These are phyloP conservation scores for Helotiales sp. DNA, from an alignment of 2,329 filamentous ascomycete genomes.

Conservation along the genomic window DNA sequence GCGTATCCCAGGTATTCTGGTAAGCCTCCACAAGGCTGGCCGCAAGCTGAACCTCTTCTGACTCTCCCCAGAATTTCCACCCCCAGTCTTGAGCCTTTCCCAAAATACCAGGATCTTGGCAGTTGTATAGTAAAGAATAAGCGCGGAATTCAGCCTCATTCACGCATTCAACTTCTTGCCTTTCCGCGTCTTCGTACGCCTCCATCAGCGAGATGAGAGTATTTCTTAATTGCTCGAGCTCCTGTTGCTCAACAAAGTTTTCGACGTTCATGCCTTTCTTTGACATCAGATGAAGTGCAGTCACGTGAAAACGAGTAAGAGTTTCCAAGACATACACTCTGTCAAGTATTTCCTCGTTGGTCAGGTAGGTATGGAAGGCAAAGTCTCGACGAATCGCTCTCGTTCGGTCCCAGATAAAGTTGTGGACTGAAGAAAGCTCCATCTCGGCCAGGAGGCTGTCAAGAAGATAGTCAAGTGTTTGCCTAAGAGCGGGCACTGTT, in stretches of 20 bases:
- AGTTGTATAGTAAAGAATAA: slow-evolving; percentile 64
- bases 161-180: slow-evolving; percentile 55
- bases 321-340: slow-evolving; percentile 66
- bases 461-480: slow-evolving; percentile 64
- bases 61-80: slow-evolving; percentile 53
- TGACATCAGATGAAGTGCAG: slow-evolving; percentile 62
- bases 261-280: slow-evolving; percentile 54
- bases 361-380: slow-evolving; percentile 64
- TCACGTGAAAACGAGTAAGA: slow-evolving; percentile 67
- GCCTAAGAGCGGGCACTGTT: slow-evolving; percentile 56
- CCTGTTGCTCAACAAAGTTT: slow-evolving; percentile 66
- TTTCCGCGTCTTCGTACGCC: slow-evolving; percentile 64
- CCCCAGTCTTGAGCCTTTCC: slow-evolving; percentile 58
- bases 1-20: slow-evolving; percentile 57
- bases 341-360: slow-evolving; percentile 51
- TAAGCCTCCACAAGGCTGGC: slow-evolving; percentile 60
- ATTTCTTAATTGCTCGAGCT: slow-evolving; percentile 67
- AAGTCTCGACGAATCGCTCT: slow-evolving; percentile 68
- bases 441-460: slow-evolving; percentile 57
- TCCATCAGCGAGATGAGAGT: slow-evolving; percentile 65
- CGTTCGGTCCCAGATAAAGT: slow-evolving; percentile 68
- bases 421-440: slow-evolving; percentile 56
- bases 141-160: slow-evolving; percentile 68
- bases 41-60: slow-evolving; percentile 60
- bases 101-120: slow-evolving; percentile 56